A percentile compares a stretch with the other conserved stretches of the same genome.
These are phyloP conservation scores for Catunica adiposa DNA, from an alignment of 2,329 filamentous ascomycete species.

Conservation along the genomic window DNA sequence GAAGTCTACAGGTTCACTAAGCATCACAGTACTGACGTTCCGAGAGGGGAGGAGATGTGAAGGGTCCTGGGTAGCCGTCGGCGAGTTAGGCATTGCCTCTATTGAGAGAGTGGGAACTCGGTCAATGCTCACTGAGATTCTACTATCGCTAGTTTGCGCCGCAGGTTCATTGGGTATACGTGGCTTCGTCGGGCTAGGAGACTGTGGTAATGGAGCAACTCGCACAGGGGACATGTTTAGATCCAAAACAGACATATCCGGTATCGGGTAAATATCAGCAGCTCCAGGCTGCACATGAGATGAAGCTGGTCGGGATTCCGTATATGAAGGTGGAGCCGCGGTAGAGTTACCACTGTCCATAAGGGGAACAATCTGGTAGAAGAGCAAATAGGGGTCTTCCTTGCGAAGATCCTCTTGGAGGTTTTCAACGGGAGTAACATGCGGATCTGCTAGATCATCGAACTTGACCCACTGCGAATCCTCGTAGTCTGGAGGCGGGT, in stretches of 20 bases:
- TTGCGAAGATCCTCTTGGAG: slow-evolving; percentile 56
- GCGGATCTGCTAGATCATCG: slow-evolving; percentile 62
- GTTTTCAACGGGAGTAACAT: slow-evolving; percentile 64
- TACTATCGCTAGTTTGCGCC: background rate
- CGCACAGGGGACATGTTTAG: too few species aligned
- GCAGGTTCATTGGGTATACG: background rate
- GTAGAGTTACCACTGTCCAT: slow-evolving; percentile 42
- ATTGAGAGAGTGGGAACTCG: slow-evolving; percentile 9
- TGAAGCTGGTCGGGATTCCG: slow-evolving; percentile 29
- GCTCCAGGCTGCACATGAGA: background rate
- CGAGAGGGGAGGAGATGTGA: background rate
- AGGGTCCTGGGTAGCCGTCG: background rate
- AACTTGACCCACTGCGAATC: slow-evolving; percentile 77
- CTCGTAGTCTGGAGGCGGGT: slow-evolving; percentile 48
- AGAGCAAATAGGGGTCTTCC: slow-evolving; percentile 89
- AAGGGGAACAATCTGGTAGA: slow-evolving; percentile 87
- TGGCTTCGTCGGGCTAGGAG: background rate
- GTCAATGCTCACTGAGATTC: slow-evolving; percentile 9
- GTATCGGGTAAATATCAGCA: background rate
- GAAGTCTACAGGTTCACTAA: background rate
- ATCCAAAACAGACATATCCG: too few species aligned
- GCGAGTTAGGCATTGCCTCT: slow-evolving; percentile 8
- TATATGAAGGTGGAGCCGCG: slow-evolving; percentile 42
- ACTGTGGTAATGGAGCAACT: too few species aligned
- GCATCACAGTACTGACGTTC: background rate